These are phyloP conservation scores for Neonectria sp. DNA, from an alignment of 2,329 filamentous ascomycete genomes.

Conservation along the genomic window DNA sequence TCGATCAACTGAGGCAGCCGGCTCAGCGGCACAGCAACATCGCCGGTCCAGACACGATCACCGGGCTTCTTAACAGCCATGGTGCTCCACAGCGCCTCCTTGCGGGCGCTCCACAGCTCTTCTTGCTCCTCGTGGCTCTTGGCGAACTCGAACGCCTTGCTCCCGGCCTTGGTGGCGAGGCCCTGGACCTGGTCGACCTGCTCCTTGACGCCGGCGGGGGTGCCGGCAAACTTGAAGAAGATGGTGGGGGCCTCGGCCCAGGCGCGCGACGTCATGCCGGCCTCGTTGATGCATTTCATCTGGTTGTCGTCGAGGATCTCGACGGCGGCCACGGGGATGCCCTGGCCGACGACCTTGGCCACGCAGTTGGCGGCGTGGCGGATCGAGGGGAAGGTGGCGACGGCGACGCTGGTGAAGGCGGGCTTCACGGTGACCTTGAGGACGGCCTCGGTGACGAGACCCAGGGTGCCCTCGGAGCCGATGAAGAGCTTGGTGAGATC, in stretches of 20 bases:
- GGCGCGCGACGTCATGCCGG: constrained; percentile 74
- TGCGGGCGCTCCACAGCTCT: constrained; percentile 87
- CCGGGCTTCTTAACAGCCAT: constrained; percentile 75
- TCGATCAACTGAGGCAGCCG: constrained; percentile 82
- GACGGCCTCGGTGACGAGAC: constrained; percentile 91
- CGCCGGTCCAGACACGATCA: constrained; percentile 88
- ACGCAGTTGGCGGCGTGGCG: constrained; percentile 85
- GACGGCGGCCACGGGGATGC: constrained; percentile 90
- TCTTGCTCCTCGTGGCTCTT: constrained; percentile 77
- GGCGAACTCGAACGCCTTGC: constrained; percentile 84
- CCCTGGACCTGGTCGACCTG: constrained; percentile 78
- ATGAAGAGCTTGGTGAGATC: constrained; percentile 92
- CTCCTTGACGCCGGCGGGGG: constrained; percentile 80
- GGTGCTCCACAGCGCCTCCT: constrained; percentile 87
- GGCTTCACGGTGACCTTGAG: constrained; percentile 89
- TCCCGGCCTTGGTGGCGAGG: constrained; percentile 73
- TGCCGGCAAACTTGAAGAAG: constrained; percentile 89
- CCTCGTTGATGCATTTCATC: constrained; percentile 80
- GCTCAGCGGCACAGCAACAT: constrained; percentile 88
- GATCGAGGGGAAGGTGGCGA: constrained; percentile 72
- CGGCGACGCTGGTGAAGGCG: constrained; percentile 84
- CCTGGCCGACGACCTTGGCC: constrained; percentile 82
- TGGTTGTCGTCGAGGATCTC: constrained; percentile 94
- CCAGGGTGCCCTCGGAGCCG: constrained; percentile 92
- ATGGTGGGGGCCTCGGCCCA: constrained; percentile 84